These are phyloP conservation scores for Pseudocercospora ulei DNA, from an alignment of 2,329 filamentous ascomycete genomes.

Conservation along the genomic window DNA sequence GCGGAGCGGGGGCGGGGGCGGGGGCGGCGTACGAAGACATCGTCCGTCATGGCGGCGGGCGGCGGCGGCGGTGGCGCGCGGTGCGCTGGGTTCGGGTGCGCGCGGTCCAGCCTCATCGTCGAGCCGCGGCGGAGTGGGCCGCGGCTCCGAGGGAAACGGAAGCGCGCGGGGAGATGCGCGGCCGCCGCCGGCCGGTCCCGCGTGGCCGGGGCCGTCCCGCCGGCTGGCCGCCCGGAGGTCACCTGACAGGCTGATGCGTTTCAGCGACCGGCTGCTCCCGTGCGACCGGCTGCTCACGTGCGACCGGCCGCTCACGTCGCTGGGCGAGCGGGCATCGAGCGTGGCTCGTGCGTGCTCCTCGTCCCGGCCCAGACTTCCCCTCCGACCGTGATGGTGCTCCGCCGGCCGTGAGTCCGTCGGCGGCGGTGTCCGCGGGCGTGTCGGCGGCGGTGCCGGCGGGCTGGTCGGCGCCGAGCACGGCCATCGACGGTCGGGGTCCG, in stretches of 20 bases:
- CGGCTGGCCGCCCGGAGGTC: conserved; percentile 59
- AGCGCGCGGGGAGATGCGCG: conserved; percentile 34
- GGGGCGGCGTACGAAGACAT: conserved; percentile 75
- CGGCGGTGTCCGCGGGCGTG: conserved; percentile 26
- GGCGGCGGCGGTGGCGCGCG: no score
- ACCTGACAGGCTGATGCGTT: conserved; percentile 61
- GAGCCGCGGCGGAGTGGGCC: conserved; percentile 46
- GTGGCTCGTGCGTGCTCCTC: conserved; percentile 37
- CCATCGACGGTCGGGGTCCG: conserved; percentile 1
- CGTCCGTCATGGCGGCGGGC: conserved; percentile 69
- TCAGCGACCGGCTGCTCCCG: conserved; percentile 56
- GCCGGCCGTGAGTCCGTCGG: conserved; percentile 43
- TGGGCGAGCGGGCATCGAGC: conserved; percentile 35
- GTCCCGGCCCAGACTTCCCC: conserved; percentile 39
- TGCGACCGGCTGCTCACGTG: conserved; percentile 48
- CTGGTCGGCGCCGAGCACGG: no score
- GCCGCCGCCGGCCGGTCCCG: conserved; percentile 33
- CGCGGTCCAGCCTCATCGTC: conserved; percentile 67
- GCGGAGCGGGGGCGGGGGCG: conserved; percentile 38
- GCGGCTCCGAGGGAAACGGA: conserved; percentile 35
- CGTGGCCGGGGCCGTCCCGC: conserved; percentile 41
- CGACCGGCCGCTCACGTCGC: conserved; percentile 41
- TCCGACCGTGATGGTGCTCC: conserved; percentile 28
- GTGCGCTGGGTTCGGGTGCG: conserved; percentile 86
- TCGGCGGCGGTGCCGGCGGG: conserved; percentile 25